Evolutionary conservation across 2,329 filamentous ascomycete genomes (phyloP), one percentile per base, ranked within the genome.

Genomic region (Lachnellula cervina): DNA sequence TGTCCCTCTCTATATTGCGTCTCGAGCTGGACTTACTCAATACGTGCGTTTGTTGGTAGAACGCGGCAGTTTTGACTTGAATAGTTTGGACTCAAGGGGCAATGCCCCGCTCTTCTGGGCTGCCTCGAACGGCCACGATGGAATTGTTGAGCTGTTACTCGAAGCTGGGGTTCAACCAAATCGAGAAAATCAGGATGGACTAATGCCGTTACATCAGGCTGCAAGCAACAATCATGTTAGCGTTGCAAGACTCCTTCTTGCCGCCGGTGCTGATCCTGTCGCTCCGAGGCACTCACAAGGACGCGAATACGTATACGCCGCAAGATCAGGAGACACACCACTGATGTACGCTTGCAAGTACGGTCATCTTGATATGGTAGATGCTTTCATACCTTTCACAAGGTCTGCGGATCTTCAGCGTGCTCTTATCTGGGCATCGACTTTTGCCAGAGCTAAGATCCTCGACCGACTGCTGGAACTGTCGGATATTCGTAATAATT

Each of bases 131-230:
- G 60, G 62, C 1, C 51, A 58, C 43, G 35, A 42, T 4, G 44
- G 57, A n/a, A 48, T 58, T 5, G 58, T 58, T 17, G 34, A 43
- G 38, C 16, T 58, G 1, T 61, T 76, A 2, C 55, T 76, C 4
- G 56, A 67, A 9, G 69, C 70, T 14, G 74, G 73, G 5, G 70
- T 72, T 3, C 58, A 70, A 44, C 70, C 16, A 16, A 37, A 16
- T 23, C 21, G 21, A 4, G 21, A 23, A 23, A 23, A 3, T 4
- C 21, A 23, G 5, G 21, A 23, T 23, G 21, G 21, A 23, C 21
- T 23, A 23, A 23, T 23, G 21, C 21, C 21, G 21, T 23, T 23
- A 23, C 21, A 23, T 23, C 21, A 23, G 21, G 21, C 21, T 23
- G 21, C 21, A 23, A 23, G 21, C 21, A 23, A 23, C 21, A 16